A percentile compares a stretch with the other conserved stretches of the same genome.
These are phyloP conservation scores for Fallopia convolvulus DNA, from an alignment of 148 eudicot species.

Conservation along the genomic window DNA sequence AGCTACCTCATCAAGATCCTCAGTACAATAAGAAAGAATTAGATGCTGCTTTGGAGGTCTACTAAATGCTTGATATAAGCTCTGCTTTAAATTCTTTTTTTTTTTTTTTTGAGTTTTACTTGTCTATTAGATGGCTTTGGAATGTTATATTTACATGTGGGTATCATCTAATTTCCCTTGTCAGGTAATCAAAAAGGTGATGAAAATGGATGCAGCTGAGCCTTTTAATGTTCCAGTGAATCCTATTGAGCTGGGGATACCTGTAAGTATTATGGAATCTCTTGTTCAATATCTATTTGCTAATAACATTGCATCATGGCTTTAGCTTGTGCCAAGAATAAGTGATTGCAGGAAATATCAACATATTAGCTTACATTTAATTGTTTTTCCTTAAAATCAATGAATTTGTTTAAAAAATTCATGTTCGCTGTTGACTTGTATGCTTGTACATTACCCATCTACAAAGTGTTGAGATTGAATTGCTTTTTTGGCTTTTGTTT, in stretches of 20 bases:
- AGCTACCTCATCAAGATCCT: constrained; percentile 23
- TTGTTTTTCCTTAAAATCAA: not conserved
- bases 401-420: not conserved
- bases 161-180: not conserved
- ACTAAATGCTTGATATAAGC: not conserved
- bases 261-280: constrained; percentile 39
- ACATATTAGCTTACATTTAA: not conserved
- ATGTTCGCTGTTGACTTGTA: not conserved
- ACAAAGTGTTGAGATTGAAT: not conserved
- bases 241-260: constrained; percentile 84
- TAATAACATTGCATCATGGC: not conserved
- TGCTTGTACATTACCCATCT: not conserved
- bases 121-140: not conserved
- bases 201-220: constrained; percentile 98
- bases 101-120: not conserved
- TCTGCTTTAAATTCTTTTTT: not conserved
- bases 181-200: constrained; percentile 73
- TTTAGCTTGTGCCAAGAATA: not conserved
- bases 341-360: not conserved
- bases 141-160: not conserved
- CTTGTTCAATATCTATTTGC: not conserved
- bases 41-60: constrained; percentile 71
- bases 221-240: constrained; percentile 88
- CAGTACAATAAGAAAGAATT: constrained; percentile 55
- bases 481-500: not conserved